phyloP scores from a whole-genome alignment of 352 stramenopile genomes.

The Elongisporangium anandrum region DNA sequence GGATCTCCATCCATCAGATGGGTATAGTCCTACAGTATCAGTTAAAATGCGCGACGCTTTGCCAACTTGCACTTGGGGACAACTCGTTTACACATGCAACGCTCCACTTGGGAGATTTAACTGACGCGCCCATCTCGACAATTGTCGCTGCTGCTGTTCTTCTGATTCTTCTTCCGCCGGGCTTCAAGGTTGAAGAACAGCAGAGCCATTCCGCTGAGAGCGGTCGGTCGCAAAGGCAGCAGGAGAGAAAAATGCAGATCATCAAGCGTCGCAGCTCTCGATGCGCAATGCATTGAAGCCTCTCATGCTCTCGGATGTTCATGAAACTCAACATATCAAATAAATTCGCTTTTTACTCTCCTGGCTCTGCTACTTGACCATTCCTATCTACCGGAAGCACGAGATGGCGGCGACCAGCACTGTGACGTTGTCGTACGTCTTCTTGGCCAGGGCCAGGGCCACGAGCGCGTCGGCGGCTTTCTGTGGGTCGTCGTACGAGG shows the following conservation, averaged over 20 bases:
- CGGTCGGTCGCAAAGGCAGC: neutral
- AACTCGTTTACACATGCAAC: neutral
- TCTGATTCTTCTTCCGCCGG: neutral
- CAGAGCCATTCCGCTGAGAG: neutral
- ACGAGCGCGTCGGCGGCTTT: constrained; percentile 55
- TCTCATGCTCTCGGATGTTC: no score
- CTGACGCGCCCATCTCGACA: neutral
- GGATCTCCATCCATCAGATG: neutral
- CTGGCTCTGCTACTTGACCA: constrained; percentile 5
- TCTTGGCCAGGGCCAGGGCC: constrained; percentile 42
- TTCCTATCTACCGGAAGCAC: constrained; percentile 29
- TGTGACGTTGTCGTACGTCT: constrained; percentile 76
- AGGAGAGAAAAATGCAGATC: neutral
- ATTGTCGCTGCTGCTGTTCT: neutral
- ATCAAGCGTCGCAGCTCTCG: neutral
- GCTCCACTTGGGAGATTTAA: neutral
- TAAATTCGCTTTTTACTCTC: neutral
- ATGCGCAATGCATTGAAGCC: neutral
- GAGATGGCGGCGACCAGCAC: constrained; percentile 69
- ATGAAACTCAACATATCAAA: neutral
- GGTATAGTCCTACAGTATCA: neutral
- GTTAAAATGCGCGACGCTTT: neutral
- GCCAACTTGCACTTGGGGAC: neutral
- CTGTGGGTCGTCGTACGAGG: constrained; percentile 46
- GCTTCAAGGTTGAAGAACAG: neutral